These are phyloP conservation scores for Torulaspora maleeae DNA, from an alignment of 805 yeast genomes.

Conservation along the genomic window DNA sequence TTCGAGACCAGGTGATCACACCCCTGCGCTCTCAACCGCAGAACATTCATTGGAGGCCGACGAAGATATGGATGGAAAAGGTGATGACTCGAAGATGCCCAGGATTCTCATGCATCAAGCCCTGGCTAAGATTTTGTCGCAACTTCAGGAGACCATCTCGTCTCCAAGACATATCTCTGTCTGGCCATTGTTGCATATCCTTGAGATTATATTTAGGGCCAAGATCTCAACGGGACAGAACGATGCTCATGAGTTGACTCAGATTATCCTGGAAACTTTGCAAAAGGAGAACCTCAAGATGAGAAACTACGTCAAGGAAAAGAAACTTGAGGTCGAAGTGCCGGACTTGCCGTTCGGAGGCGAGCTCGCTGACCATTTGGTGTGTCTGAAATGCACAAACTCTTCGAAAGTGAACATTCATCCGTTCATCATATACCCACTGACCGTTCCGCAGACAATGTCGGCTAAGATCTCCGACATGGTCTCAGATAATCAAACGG, in stretches of 20 bases:
- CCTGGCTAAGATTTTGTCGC: constrained; percentile 46
- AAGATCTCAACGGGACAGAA: constrained; percentile 79
- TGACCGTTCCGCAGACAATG: constrained; percentile 61
- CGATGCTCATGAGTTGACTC: constrained; percentile 92
- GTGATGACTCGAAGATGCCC: constrained; percentile 28
- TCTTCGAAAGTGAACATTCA: constrained; percentile 54
- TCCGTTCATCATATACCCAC: constrained; percentile 65
- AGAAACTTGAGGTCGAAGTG: constrained; percentile 24
- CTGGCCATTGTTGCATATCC: constrained; percentile 69
- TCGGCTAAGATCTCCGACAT: constrained; percentile 49
- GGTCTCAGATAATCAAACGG: constrained; percentile 53
- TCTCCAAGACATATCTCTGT: constrained; percentile 57
- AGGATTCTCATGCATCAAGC: constrained; percentile 54
- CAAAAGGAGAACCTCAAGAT: constrained; percentile 55
- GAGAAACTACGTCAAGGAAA: constrained; percentile 31
- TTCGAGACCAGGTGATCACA: constrained; percentile 6
- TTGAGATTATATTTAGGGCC: constrained; percentile 69
- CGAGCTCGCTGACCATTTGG: constrained; percentile 56
- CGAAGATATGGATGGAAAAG: constrained; percentile 1
- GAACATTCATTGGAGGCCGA: constrained; percentile 3
- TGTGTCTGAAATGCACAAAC: constrained; percentile 62
- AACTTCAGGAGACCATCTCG: constrained; percentile 59
- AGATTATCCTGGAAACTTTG: constrained; percentile 71
- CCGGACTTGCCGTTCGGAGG: constrained; percentile 78
- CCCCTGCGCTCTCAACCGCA: constrained; percentile 10